A percentile compares a stretch with the other conserved stretches of the same genome.
Evolutionary conservation across 2,329 filamentous ascomycete species (phyloP).

Genomic region (Pestalotiopsis fici): DNA sequence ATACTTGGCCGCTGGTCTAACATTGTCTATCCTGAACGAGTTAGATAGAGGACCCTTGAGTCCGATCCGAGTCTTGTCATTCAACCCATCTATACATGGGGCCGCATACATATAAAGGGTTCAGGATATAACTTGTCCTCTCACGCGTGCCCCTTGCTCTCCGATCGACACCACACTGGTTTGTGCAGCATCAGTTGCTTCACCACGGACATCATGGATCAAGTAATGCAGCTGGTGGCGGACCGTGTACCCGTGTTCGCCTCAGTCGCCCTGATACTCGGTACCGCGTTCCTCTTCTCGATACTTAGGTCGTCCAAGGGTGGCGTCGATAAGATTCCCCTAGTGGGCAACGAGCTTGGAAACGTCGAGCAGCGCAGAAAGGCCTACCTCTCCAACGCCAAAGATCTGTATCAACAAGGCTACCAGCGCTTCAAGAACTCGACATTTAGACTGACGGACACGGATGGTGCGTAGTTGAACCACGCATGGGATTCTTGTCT

Average conservation of each 20-base stretch:
- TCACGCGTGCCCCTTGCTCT: background rate
- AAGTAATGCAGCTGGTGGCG: background rate
- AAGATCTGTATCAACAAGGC: conserved; percentile 23
- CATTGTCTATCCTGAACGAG: too few relatives aligned
- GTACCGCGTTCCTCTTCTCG: background rate
- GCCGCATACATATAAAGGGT: too few relatives aligned
- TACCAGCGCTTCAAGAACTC: conserved; percentile 22
- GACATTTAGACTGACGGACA: conserved; percentile 20
- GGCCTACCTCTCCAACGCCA: conserved; percentile 18
- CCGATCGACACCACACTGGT: background rate
- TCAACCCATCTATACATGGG: too few relatives aligned
- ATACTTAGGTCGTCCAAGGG: background rate
- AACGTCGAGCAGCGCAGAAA: conserved; percentile 21
- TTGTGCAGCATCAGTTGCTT: background rate
- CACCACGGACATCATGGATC: conserved; percentile 11
- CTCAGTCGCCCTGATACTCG: background rate
- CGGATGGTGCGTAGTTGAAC: conserved; percentile 17
- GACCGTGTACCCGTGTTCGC: background rate
- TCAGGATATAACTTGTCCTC: too few relatives aligned
- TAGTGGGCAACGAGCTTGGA: conserved; percentile 21
- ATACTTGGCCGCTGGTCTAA: too few relatives aligned
- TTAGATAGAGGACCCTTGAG: too few relatives aligned
- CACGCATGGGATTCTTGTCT: background rate
- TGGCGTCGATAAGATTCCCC: conserved; percentile 12
- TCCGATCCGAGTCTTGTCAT: too few relatives aligned